Conservation (phyloP, 2,329 filamentous ascomycete genomes). For the Fusarium anthophilum region DNA sequence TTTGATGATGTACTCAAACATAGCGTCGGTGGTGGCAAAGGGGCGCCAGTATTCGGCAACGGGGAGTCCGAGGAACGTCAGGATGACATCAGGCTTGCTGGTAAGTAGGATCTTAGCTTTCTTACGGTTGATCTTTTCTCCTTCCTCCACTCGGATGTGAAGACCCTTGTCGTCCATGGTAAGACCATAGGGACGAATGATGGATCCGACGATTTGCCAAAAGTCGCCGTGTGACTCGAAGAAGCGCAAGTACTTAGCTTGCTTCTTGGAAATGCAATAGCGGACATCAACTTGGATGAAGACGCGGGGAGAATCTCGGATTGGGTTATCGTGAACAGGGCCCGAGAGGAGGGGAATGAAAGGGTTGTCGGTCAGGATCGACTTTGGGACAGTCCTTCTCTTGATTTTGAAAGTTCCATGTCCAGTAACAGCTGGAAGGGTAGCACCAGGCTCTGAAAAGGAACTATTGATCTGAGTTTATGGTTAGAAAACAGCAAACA, state of each 20-base stretch:
- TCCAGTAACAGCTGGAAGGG: neutral
- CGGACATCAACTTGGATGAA: constrained; percentile 77
- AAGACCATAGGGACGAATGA: constrained; percentile 72
- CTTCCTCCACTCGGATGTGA: constrained; percentile 72
- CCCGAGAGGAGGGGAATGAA: neutral
- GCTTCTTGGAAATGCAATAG: constrained; percentile 56
- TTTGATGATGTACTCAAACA: constrained; percentile 69
- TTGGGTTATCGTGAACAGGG: constrained; percentile 43
- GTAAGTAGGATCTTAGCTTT: constrained; percentile 69
- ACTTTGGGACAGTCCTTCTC: neutral
- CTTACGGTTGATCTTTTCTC: constrained; percentile 68
- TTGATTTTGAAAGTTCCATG: neutral
- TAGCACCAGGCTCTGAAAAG: neutral
- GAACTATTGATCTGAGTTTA: neutral
- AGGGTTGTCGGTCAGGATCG: neutral
- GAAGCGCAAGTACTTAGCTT: constrained; percentile 71
- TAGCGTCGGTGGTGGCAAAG: constrained; percentile 62
- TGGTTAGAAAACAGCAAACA: neutral
- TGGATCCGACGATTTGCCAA: constrained; percentile 71
- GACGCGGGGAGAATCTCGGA: neutral
- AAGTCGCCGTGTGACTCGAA: constrained; percentile 77
- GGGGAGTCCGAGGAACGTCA: constrained; percentile 72
- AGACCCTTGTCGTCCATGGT: constrained; percentile 71
- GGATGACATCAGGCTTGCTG: constrained; percentile 60
- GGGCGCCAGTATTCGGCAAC: constrained; percentile 58